Conservation (phyloP, 2,329 filamentous ascomycete species). For the Pseudogymnoascus sp. region DNA sequence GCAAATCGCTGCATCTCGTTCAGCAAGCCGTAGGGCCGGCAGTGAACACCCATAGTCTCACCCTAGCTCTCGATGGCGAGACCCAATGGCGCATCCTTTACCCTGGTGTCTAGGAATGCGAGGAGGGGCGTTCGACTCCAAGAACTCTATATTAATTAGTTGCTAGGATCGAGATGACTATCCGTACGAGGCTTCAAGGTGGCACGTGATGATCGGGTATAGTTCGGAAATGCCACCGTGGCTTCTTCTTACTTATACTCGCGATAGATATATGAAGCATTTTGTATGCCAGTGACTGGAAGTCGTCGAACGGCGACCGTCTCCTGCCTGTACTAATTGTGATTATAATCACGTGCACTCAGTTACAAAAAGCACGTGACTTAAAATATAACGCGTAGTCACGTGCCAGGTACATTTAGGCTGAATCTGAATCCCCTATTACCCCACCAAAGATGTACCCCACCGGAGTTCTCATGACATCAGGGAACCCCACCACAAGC, state of each 20-base stretch:
- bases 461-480: constrained; percentile 1
- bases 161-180: neutral
- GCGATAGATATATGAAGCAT: neutral
- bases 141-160: neutral
- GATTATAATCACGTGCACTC: neutral
- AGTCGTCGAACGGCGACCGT: neutral
- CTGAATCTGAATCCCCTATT: neutral
- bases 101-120: neutral
- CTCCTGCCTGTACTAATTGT: neutral
- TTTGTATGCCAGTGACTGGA: neutral
- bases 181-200: neutral
- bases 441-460: neutral
- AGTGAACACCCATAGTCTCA: neutral
- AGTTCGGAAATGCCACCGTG: neutral
- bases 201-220: neutral
- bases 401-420: neutral
- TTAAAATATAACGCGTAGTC: neutral
- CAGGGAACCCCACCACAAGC: neutral
- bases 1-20: neutral
- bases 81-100: neutral
- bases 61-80: neutral
- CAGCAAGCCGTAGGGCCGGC: neutral
- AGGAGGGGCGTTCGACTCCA: neutral
- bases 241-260: neutral
- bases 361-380: neutral